Evolutionary conservation across 371 early-diverging fungal genomes (phyloP).

Genomic region (Entomophthora muscae): DNA sequence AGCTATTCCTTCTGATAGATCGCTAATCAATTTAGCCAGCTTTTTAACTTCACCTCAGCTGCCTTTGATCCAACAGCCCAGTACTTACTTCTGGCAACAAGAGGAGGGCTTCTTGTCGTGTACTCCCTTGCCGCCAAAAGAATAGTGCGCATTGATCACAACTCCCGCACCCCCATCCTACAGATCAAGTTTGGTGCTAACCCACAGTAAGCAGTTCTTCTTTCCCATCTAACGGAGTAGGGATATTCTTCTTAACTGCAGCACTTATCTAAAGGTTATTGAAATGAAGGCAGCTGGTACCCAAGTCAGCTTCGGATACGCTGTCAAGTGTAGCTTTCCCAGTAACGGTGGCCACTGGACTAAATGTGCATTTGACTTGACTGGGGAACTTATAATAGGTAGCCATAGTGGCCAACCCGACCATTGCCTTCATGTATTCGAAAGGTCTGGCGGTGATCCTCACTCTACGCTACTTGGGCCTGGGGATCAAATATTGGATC

Average conservation of each 20-base stretch:
- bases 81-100: background rate
- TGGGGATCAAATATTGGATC: background rate
- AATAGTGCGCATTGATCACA: background rate
- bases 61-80: background rate
- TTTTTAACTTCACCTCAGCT: background rate
- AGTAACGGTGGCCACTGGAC: background rate
- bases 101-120: background rate
- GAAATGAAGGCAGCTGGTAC: background rate
- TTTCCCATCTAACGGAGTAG: no score
- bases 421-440: background rate
- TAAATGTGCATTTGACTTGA: background rate
- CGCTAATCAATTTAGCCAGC: background rate
- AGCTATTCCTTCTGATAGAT: background rate
- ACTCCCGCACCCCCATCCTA: background rate
- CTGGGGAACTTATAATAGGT: background rate
- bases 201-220: background rate
- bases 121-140: background rate
- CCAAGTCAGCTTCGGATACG: background rate
- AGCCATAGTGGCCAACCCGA: background rate
- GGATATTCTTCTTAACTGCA: background rate
- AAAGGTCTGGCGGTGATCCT: background rate
- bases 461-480: background rate
- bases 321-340: background rate
- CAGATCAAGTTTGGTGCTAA: background rate
- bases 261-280: background rate